Conservation (phyloP, 148 eudicot species). For the Polygonum maritimum region DNA sequence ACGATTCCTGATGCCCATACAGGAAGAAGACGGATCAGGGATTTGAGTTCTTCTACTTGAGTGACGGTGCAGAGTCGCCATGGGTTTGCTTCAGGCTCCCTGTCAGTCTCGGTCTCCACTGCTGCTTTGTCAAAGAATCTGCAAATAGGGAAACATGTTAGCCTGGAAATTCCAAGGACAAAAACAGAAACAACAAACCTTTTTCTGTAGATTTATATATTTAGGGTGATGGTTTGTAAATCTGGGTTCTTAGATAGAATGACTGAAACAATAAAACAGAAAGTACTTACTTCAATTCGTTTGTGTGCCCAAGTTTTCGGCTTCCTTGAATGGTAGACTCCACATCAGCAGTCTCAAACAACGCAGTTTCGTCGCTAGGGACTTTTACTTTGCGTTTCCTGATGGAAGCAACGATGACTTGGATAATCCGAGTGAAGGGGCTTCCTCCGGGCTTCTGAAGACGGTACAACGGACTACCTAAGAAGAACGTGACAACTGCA, state of each 20-base stretch:
- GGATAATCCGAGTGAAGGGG: constrained; percentile 12
- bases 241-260: not conserved
- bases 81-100: not conserved
- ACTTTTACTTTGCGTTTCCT: constrained; percentile 12
- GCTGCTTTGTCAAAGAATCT: constrained; percentile 20
- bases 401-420: constrained; percentile 14
- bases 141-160: not conserved
- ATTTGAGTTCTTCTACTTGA: constrained; percentile 19
- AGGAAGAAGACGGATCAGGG: constrained; percentile 10
- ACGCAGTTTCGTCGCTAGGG: not conserved
- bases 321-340: constrained; percentile 15
- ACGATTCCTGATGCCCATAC: constrained; percentile 16
- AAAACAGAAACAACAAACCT: not conserved
- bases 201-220: too few relatives aligned
- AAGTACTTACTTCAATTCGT: not conserved
- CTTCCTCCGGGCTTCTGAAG: constrained; percentile 17
- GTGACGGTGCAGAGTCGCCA: constrained; percentile 19
- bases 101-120: constrained; percentile 8
- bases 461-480: constrained; percentile 10
- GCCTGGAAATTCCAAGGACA: not conserved
- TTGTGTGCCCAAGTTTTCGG: constrained; percentile 17
- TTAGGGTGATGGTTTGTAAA: too few relatives aligned
- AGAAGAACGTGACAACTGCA: constrained; percentile 17
- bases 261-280: not conserved
- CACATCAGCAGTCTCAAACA: constrained; percentile 16